phyloP scores from a whole-genome alignment of 345 rosid genomes.

The Mangifera indica region DNA sequence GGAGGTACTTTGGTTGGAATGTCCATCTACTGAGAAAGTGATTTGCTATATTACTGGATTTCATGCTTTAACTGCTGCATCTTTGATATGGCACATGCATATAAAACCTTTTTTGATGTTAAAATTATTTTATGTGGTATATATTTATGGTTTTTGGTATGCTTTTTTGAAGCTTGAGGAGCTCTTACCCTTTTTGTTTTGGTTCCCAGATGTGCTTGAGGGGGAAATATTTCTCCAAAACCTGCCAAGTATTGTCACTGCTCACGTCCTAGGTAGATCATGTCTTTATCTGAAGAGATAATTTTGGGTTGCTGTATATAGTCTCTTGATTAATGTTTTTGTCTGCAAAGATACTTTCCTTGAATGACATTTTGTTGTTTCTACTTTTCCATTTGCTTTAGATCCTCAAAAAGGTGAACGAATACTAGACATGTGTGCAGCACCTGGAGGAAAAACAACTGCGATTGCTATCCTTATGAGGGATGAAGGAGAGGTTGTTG shows the following conservation, averaged over 20 bases:
- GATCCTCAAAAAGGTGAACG: slow-evolving; percentile 97
- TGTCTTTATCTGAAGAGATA: background rate
- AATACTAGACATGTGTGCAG: slow-evolving; percentile 97
- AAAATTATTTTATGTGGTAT: background rate
- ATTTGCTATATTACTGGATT: background rate
- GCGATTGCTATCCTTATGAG: slow-evolving; percentile 88
- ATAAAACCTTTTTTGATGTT: too few species aligned
- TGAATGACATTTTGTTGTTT: slow-evolving; percentile 7
- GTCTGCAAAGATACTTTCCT: background rate
- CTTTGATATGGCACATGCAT: background rate
- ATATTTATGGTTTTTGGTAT: slow-evolving; percentile 2
- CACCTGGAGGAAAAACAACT: slow-evolving; percentile 98
- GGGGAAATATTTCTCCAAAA: slow-evolving; percentile 98
- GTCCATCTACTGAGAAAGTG: background rate
- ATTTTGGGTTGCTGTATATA: too few species aligned
- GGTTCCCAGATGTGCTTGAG: slow-evolving; percentile 74
- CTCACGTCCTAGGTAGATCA: slow-evolving; percentile 81
- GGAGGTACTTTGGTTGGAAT: background rate
- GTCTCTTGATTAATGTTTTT: too few species aligned
- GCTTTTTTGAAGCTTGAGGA: slow-evolving; percentile 8
- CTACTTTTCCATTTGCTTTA: slow-evolving; percentile 26
- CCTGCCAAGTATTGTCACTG: slow-evolving; percentile 84
- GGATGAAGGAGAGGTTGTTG: slow-evolving; percentile 89
- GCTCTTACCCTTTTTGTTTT: slow-evolving; percentile 21
- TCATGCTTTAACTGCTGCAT: background rate